Evolutionary conservation across 768 basidiomycete genomes (phyloP).

Genomic region (Pholiota microspora): DNA sequence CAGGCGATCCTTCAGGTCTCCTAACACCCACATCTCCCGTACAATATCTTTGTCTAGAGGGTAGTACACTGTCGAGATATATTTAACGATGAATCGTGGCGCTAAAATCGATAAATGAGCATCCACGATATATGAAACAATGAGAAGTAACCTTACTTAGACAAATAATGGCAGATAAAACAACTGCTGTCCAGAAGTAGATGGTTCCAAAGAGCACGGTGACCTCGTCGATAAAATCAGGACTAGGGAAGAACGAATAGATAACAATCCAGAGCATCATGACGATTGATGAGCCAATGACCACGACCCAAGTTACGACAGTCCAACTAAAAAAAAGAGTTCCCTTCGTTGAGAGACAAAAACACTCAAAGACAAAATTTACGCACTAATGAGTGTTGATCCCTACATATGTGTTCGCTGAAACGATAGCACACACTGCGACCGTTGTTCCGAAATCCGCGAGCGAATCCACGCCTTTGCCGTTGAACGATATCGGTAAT

Average conservation of each 20-base stretch:
- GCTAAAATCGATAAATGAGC: slow-evolving; percentile 36
- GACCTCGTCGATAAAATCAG: slow-evolving; percentile 73
- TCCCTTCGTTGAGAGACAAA: slow-evolving; percentile 6
- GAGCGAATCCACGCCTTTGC: slow-evolving; percentile 73
- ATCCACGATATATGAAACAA: neutral
- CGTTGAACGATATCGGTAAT: slow-evolving; percentile 69
- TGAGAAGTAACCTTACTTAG: slow-evolving; percentile 48
- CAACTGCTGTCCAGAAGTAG: slow-evolving; percentile 80
- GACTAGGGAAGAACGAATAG: slow-evolving; percentile 78
- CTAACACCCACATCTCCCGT: slow-evolving; percentile 87
- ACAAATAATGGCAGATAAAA: slow-evolving; percentile 67
- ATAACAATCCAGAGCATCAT: slow-evolving; percentile 87
- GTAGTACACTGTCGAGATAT: slow-evolving; percentile 61
- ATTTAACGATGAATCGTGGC: slow-evolving; percentile 82
- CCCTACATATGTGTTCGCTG: slow-evolving; percentile 89
- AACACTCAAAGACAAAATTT: slow-evolving; percentile 31
- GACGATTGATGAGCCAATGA: slow-evolving; percentile 75
- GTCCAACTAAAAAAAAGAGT: slow-evolving; percentile 64
- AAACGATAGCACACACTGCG: slow-evolving; percentile 80
- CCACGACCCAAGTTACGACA: slow-evolving; percentile 78
- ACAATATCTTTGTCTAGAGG: slow-evolving; percentile 90
- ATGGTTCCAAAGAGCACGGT: slow-evolving; percentile 72
- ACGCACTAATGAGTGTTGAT: slow-evolving; percentile 81
- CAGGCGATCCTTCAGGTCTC: slow-evolving; percentile 78
- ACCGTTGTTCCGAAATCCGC: slow-evolving; percentile 93